Conservation (phyloP, 2,329 filamentous ascomycete genomes). For the Verruconis gallopava region DNA sequence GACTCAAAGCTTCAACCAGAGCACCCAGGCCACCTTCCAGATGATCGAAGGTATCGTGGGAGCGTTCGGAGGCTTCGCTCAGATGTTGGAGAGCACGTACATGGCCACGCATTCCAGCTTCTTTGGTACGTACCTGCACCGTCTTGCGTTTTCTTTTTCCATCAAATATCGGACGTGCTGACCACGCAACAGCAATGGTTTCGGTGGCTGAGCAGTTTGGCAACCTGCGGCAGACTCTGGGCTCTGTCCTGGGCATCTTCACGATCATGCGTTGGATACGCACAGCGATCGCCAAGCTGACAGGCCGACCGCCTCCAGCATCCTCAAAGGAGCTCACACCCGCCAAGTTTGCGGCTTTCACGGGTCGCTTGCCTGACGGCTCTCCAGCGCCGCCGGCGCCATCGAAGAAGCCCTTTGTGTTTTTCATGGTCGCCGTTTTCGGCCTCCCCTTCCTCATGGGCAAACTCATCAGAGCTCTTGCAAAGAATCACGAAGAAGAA, state of each 20-base stretch:
- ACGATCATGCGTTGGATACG: conserved; percentile 91
- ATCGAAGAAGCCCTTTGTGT: conserved; percentile 88
- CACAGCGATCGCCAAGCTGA: conserved; percentile 81
- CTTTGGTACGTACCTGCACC: conserved; percentile 51
- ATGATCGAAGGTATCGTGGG: conserved; percentile 95
- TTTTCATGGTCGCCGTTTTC: conserved; percentile 90
- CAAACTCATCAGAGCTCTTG: conserved; percentile 80
- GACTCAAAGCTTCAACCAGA: conserved; percentile 89
- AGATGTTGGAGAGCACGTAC: conserved; percentile 99
- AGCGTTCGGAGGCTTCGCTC: conserved; percentile 92
- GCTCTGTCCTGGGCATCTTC: conserved; percentile 89
- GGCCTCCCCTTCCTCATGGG: conserved; percentile 94
- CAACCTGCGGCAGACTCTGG: conserved; percentile 82
- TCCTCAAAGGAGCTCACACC: conserved; percentile 80
- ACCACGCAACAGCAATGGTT: conserved; percentile 57
- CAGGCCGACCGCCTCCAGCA: conserved; percentile 77
- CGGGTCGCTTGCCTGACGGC: conserved; percentile 58
- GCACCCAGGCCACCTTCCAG: conserved; percentile 93
- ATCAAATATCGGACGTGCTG: neutral
- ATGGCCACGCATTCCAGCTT: conserved; percentile 99
- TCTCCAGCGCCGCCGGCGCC: conserved; percentile 51
- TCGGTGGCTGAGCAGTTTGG: conserved; percentile 96
- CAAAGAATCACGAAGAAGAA: conserved; percentile 74
- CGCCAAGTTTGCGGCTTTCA: conserved; percentile 79
- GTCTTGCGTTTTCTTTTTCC: neutral